A percentile compares a stretch with the other conserved stretches of the same genome.
Conservation (phyloP, 768 basidiomycete genomes). For the Xerocomellus chrysenteron region DNA sequence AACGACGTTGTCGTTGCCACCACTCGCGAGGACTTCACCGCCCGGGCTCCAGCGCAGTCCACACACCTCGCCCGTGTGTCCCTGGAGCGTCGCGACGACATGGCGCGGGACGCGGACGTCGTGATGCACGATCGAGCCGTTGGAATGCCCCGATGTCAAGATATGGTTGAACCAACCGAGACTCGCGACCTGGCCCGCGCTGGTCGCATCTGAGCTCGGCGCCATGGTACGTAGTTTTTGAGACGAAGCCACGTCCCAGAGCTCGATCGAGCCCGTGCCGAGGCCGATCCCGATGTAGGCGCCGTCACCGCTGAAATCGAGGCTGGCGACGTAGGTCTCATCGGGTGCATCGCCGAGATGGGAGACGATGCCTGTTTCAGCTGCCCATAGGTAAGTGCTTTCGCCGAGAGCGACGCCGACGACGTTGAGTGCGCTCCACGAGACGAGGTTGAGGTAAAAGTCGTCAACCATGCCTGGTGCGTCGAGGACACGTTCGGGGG, state of each 20-base stretch:
- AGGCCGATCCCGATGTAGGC: constrained; percentile 80
- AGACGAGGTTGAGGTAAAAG: constrained; percentile 93
- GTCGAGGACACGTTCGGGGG: constrained; percentile 91
- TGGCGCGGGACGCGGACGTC: constrained; percentile 88
- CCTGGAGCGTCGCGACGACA: constrained; percentile 85
- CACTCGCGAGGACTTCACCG: constrained; percentile 88
- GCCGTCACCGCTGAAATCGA: constrained; percentile 80
- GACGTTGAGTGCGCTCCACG: constrained; percentile 84
- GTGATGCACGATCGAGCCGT: constrained; percentile 95
- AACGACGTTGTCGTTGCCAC: constrained; percentile 97
- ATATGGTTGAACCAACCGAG: constrained; percentile 88
- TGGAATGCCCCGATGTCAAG: constrained; percentile 83
- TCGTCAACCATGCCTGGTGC: constrained; percentile 93
- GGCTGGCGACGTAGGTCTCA: constrained; percentile 70
- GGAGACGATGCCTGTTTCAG: constrained; percentile 82
- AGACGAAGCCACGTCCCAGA: constrained; percentile 87
- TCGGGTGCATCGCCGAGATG: constrained; percentile 75
- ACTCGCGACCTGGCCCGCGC: constrained; percentile 68
- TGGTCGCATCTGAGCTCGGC: constrained; percentile 23
- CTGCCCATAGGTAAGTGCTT: constrained; percentile 91
- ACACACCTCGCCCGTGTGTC: constrained; percentile 92
- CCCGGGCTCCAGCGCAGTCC: constrained; percentile 87
- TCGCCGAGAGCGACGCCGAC: constrained; percentile 89
- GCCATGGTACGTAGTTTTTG: constrained; percentile 91
- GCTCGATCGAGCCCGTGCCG: constrained; percentile 82